Conservation (phyloP, 352 stramenopile species). For the Pythium brachiatum region DNA sequence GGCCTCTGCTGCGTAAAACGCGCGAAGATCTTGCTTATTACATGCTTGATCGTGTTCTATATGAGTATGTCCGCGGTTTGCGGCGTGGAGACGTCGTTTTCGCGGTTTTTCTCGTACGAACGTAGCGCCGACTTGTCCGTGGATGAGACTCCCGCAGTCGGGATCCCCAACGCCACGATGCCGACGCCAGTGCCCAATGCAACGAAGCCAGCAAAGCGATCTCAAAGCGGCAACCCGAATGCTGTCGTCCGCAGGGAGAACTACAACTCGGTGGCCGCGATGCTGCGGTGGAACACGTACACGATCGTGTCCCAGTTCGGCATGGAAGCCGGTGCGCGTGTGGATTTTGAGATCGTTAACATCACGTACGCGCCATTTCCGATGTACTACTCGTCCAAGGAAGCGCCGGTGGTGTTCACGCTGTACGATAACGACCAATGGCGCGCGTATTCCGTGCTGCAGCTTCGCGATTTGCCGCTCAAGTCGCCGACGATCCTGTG, state of each 20-base stretch:
- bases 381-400: constrained; percentile 5
- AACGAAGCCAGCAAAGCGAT: neutral
- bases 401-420: constrained; percentile 49
- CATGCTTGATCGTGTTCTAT: neutral
- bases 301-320: constrained; percentile 53
- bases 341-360: constrained; percentile 42
- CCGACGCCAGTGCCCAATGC: neutral
- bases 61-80: neutral
- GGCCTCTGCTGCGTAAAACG: neutral
- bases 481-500: constrained; percentile 52
- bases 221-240: neutral
- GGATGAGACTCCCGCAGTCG: neutral
- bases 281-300: constrained; percentile 62
- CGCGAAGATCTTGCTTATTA: neutral
- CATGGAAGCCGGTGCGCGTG: constrained; percentile 45
- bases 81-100: constrained; percentile 21
- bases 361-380: constrained; percentile 25
- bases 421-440: constrained; percentile 66
- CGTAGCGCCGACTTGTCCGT: neutral
- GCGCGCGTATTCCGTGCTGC: constrained; percentile 54
- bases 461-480: constrained; percentile 56
- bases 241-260: neutral
- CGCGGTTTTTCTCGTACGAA: constrained; percentile 22
- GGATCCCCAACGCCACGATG: constrained; percentile 3
- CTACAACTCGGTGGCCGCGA: constrained; percentile 15